phyloP scores from a whole-genome alignment of 768 basidiomycete species.

The Rhodosporidiobolus sp. region DNA sequence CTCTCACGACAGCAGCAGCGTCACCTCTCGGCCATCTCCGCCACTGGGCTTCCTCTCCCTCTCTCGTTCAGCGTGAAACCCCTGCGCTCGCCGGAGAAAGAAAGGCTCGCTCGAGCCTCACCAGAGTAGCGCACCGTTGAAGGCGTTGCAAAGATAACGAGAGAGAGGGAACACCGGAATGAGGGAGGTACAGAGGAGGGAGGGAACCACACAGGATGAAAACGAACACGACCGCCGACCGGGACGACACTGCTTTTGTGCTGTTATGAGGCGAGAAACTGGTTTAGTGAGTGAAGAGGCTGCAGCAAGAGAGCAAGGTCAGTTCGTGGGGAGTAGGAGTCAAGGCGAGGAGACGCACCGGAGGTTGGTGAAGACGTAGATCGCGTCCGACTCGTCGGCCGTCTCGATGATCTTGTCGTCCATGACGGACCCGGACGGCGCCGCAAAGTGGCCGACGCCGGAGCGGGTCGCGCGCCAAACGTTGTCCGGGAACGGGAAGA shows the following conservation, averaged over 20 bases:
- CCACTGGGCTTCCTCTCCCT: too few species aligned
- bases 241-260: background rate
- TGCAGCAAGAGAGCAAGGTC: background rate
- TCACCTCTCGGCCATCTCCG: too few species aligned
- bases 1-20: too few species aligned
- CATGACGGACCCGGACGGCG: slow-evolving; percentile 83
- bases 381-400: slow-evolving; percentile 85
- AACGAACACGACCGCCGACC: background rate
- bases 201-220: background rate
- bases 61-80: too few species aligned
- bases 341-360: slow-evolving; percentile 25
- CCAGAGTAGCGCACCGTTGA: background rate
- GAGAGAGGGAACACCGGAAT: background rate
- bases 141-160: background rate
- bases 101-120: too few species aligned
- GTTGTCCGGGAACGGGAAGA: slow-evolving; percentile 99
- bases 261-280: background rate
- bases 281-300: slow-evolving; percentile 41
- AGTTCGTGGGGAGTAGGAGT: background rate
- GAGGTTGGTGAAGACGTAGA: slow-evolving; percentile 83
- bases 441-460: slow-evolving; percentile 83
- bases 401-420: slow-evolving; percentile 94
- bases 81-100: too few species aligned
- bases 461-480: slow-evolving; percentile 89
- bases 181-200: background rate